phyloP scores from a whole-genome alignment of 2,329 filamentous ascomycete species.

The Amauroascus niger region DNA sequence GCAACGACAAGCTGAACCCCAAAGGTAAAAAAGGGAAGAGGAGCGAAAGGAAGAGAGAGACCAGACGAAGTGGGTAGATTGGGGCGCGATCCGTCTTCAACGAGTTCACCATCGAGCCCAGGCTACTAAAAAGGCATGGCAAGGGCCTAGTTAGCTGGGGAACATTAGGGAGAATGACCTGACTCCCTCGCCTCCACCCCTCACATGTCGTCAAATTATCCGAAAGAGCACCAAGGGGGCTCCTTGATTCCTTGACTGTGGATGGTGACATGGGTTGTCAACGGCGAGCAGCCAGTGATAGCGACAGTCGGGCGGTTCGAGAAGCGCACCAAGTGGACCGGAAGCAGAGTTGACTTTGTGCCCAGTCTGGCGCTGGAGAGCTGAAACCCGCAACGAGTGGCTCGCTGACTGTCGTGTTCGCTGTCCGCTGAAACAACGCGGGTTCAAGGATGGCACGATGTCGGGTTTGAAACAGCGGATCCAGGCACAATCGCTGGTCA shows the following conservation, averaged over 20 bases:
- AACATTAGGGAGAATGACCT: too few relatives aligned
- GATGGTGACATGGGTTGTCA: neutral
- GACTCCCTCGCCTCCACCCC: neutral
- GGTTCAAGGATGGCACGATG: neutral
- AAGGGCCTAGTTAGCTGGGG: too few relatives aligned
- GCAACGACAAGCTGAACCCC: neutral
- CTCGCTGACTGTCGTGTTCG: neutral
- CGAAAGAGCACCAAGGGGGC: neutral
- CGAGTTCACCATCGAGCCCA: too few relatives aligned
- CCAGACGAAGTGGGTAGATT: neutral
- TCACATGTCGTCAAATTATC: neutral
- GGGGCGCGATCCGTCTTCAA: neutral
- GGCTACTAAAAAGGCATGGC: too few relatives aligned
- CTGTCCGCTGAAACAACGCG: conserved; percentile 1
- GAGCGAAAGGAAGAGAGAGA: neutral
- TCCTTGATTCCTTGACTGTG: neutral
- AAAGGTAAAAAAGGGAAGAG: neutral
- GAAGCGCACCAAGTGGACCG: neutral
- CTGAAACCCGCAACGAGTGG: neutral
- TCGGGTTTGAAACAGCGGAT: conserved; percentile 1
- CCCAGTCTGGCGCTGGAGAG: neutral
- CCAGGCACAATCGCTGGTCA: neutral
- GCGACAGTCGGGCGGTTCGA: neutral
- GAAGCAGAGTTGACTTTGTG: neutral
- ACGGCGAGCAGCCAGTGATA: neutral